These are phyloP conservation scores for Chlorella sp. DNA, from an alignment of 139 green algal genomes.

Conservation along the genomic window DNA sequence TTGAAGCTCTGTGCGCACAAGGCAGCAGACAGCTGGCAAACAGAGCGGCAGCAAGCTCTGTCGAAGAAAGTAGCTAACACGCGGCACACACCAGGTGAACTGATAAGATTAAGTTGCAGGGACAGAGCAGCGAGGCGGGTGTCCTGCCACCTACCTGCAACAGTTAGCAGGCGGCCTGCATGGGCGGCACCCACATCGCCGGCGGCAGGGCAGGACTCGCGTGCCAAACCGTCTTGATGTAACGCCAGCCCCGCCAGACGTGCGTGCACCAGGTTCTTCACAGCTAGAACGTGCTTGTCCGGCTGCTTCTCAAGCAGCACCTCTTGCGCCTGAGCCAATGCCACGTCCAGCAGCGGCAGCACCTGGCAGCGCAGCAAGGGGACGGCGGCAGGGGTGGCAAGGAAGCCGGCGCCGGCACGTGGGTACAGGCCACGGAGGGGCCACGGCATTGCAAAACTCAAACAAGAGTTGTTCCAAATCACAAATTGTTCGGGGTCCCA, in stretches of 20 bases:
- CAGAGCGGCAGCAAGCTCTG: no score
- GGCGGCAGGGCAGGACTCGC: conserved; percentile 45
- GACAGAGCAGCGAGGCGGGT: no score
- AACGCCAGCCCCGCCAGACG: conserved; percentile 60
- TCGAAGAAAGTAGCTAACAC: no score
- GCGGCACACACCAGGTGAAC: no score
- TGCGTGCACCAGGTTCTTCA: conserved; percentile 62
- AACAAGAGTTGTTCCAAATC: not conserved
- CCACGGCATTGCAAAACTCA: no score
- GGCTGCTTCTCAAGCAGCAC: conserved; percentile 12
- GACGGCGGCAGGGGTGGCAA: not conserved
- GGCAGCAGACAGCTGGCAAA: no score
- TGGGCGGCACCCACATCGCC: conserved; percentile 61
- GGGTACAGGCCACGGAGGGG: no score
- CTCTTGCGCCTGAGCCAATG: conserved; percentile 54
- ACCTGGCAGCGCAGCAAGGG: not conserved
- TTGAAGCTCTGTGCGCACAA: no score
- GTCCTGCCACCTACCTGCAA: conserved; percentile 30
- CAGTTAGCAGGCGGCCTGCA: conserved; percentile 67
- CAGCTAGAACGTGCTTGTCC: not conserved
- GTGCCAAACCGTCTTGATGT: conserved; percentile 37
- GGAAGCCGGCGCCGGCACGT: not conserved
- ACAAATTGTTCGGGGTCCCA: no score
- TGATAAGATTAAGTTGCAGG: not conserved
- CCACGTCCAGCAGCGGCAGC: conserved; percentile 54